These are phyloP conservation scores for Candida sanyaensis DNA, from an alignment of 1,139 yeast genomes.

Conservation along the genomic window DNA sequence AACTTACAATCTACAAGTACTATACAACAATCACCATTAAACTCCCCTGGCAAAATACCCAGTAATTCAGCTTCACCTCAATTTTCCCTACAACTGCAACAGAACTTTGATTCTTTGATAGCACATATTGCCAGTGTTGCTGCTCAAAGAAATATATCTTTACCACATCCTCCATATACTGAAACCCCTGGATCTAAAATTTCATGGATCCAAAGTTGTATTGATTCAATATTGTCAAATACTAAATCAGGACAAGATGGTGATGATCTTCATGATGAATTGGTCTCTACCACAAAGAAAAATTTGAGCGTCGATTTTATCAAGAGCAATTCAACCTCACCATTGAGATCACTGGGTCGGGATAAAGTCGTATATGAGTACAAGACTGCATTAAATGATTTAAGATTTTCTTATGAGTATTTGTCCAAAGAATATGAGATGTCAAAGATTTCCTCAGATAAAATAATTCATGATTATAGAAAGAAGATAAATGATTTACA, in stretches of 20 bases:
- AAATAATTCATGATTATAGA: slow-evolving; percentile 50
- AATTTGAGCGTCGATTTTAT: background rate
- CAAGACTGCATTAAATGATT: slow-evolving; percentile 59
- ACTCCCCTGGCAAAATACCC: slow-evolving; percentile 8
- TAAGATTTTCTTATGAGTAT: slow-evolving; percentile 65
- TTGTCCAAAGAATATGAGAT: slow-evolving; percentile 61
- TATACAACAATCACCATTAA: background rate
- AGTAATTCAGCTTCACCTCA: slow-evolving; percentile 6
- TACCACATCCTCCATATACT: slow-evolving; percentile 42
- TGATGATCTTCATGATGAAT: background rate
- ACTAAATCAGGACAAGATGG: slow-evolving; percentile 1
- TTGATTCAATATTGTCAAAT: slow-evolving; percentile 36
- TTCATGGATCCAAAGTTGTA: slow-evolving; percentile 57
- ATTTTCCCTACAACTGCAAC: slow-evolving; percentile 6
- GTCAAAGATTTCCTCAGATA: slow-evolving; percentile 51
- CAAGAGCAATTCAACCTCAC: background rate
- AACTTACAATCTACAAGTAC: slow-evolving; percentile 4
- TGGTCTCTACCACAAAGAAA: background rate
- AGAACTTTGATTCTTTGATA: slow-evolving; percentile 46
- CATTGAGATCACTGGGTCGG: slow-evolving; percentile 1
- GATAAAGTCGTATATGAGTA: slow-evolving; percentile 39
- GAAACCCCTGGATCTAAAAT: slow-evolving; percentile 35
- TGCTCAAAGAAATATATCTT: slow-evolving; percentile 47
- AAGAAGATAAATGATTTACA: slow-evolving; percentile 47
- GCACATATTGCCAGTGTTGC: slow-evolving; percentile 57